These are phyloP conservation scores for Apiospora aurea DNA, from an alignment of 2,329 filamentous ascomycete species.

Conservation along the genomic window DNA sequence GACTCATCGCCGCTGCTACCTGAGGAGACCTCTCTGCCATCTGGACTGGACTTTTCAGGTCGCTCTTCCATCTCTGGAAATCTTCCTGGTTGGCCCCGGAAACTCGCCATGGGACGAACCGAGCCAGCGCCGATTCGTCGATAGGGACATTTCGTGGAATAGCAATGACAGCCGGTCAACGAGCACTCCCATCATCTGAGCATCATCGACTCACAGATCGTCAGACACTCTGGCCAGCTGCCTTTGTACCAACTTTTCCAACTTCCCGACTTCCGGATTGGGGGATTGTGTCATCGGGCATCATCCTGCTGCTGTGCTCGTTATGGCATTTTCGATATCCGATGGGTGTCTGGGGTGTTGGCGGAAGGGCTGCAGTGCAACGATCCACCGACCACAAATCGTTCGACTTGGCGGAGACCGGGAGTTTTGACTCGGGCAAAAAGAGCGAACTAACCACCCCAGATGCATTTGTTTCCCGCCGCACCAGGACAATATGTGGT, in stretches of 20 bases:
- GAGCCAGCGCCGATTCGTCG: background rate
- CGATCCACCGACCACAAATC: slow-evolving; percentile 2
- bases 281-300: background rate
- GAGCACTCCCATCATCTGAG: background rate
- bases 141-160: background rate
- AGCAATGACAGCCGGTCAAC: background rate
- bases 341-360: background rate
- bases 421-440: background rate
- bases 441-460: slow-evolving; percentile 14
- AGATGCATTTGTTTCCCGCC: slow-evolving; percentile 8
- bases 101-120: background rate
- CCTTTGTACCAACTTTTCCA: background rate
- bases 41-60: background rate
- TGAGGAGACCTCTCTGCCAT: background rate
- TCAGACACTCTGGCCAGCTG: background rate
- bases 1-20: background rate
- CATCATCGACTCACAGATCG: background rate
- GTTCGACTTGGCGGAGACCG: background rate
- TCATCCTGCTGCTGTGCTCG: background rate
- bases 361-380: background rate
- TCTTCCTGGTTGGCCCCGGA: background rate
- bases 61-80: background rate
- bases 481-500: background rate
- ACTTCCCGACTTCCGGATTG: background rate
- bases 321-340: background rate